Conservation (phyloP, 2,329 filamentous ascomycete species). For the Pseudopyricularia cyperi region DNA sequence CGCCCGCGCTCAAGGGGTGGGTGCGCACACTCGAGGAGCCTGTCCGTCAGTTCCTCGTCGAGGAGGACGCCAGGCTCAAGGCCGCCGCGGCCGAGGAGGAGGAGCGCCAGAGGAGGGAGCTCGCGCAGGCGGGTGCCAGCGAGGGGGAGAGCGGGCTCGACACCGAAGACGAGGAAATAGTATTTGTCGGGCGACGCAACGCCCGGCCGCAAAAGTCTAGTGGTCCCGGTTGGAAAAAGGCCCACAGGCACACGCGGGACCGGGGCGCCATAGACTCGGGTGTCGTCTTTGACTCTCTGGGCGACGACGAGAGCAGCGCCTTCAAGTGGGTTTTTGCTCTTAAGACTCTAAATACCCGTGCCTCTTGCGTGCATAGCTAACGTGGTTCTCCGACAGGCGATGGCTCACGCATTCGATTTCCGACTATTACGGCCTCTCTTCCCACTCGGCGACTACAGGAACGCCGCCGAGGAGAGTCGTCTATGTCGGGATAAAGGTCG, state of each 20-base stretch:
- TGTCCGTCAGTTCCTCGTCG: constrained; percentile 61
- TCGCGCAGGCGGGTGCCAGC: constrained; percentile 1
- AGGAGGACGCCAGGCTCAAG: constrained; percentile 25
- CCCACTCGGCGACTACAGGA: constrained; percentile 64
- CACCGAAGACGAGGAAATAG: constrained; percentile 70
- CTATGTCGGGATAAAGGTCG: constrained; percentile 58
- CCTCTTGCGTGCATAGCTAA: neutral
- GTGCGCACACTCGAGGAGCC: constrained; percentile 77
- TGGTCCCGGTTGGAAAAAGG: constrained; percentile 35
- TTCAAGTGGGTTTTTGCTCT: constrained; percentile 60
- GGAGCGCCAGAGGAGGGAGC: neutral
- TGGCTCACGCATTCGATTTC: constrained; percentile 92
- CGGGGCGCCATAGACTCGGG: constrained; percentile 44
- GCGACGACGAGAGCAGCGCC: constrained; percentile 60
- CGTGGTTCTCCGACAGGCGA: constrained; percentile 38
- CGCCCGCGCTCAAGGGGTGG: constrained; percentile 64
- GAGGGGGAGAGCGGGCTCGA: constrained; percentile 15
- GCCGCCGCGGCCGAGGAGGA: constrained; percentile 4
- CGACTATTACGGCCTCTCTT: constrained; percentile 79
- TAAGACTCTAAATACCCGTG: constrained; percentile 1
- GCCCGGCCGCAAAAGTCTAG: constrained; percentile 14
- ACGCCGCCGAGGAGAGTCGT: constrained; percentile 64
- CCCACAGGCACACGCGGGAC: constrained; percentile 37
- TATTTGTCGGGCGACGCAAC: constrained; percentile 69
- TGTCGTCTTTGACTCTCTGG: constrained; percentile 69